These are phyloP conservation scores for Logfia minima DNA, from an alignment of 129 eudicot species.

Conservation along the genomic window DNA sequence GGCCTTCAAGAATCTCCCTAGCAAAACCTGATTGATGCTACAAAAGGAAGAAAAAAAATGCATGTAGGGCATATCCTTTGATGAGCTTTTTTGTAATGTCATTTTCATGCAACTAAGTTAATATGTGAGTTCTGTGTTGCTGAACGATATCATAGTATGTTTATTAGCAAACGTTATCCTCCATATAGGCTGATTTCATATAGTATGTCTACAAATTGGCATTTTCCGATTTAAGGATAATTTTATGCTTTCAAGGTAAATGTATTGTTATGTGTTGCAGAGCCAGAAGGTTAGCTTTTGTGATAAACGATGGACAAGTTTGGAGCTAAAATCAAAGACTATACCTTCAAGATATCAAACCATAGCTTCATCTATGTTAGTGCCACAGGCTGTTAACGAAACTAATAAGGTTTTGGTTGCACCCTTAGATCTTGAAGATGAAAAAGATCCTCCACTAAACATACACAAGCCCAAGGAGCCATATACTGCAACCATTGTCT, in stretches of 20 bases:
- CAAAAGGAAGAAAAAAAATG: too few species aligned
- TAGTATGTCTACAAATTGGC: neutral
- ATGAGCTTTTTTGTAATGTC: too few species aligned
- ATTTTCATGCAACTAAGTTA: too few species aligned
- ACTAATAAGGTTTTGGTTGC: slow-evolving; percentile 71
- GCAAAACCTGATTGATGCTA: too few species aligned
- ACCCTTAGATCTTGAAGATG: slow-evolving; percentile 78
- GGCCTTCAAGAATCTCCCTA: too few species aligned
- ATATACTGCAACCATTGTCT: slow-evolving; percentile 86
- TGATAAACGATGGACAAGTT: slow-evolving; percentile 51
- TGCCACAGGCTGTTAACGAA: slow-evolving; percentile 62
- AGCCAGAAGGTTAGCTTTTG: slow-evolving; percentile 41
- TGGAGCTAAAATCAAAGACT: slow-evolving; percentile 49
- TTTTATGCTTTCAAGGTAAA: slow-evolving; percentile 2
- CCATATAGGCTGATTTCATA: neutral
- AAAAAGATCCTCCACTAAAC: slow-evolving; percentile 81
- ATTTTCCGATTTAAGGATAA: neutral
- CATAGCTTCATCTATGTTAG: slow-evolving; percentile 58
- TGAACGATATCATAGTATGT: too few species aligned
- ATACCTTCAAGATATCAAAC: slow-evolving; percentile 41
- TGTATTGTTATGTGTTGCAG: slow-evolving; percentile 48
- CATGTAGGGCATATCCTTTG: too few species aligned
- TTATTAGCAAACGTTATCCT: too few species aligned
- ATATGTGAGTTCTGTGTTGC: too few species aligned
- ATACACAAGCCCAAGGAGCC: slow-evolving; percentile 86